Evolutionary conservation across 2,329 filamentous ascomycete species (phyloP), one percentile per base, ranked within the genome.

Genomic region (Dactylella cylindrospora): DNA sequence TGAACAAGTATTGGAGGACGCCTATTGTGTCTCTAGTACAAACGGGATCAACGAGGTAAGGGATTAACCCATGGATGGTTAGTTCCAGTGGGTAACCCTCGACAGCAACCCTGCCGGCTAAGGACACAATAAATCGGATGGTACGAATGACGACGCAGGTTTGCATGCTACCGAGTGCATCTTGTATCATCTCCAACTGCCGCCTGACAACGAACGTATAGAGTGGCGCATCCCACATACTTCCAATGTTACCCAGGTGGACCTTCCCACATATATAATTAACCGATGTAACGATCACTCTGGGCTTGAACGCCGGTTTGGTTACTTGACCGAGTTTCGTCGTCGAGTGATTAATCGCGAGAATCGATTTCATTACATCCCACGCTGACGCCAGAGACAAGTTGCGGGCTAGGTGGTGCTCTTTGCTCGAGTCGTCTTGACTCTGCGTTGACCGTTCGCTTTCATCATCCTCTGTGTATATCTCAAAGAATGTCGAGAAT

Each of bases 11-110:
- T 71, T 89, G 86, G 60, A 87, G 83, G 26, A 98, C 80, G 0
- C 90, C 91, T 36, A 97, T 78, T 1, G 88, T 84, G 74, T 98
- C 93, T 70, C 95, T 88, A 7, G 90, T 87, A 72, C 91, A 97
- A 70, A 94, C 86, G 0, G 84, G 79, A 67, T 97, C 85, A 1
- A 85, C 84, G 4, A 97, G 76, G 66, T 90, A 94, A 0, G 84
- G 83, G 7, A 86, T 80, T 15, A 95, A 77, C 1, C 86, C 85
- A 68, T 90, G 87, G 1, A 98, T 77, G 0, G 95, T 78, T 87
- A 96, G 93, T 72, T 98, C 88, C 10, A 96, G 72, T 8, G 89
- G 87, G 70, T 97, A 97, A 0, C 85, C 86, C 32, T 82, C 76
- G 19, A 85, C 77, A n/a, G 86, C 87, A 44, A 84, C 78, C 0